These are phyloP conservation scores for Spathaspora passalidarum DNA, from an alignment of 805 yeast species.

Conservation along the genomic window DNA sequence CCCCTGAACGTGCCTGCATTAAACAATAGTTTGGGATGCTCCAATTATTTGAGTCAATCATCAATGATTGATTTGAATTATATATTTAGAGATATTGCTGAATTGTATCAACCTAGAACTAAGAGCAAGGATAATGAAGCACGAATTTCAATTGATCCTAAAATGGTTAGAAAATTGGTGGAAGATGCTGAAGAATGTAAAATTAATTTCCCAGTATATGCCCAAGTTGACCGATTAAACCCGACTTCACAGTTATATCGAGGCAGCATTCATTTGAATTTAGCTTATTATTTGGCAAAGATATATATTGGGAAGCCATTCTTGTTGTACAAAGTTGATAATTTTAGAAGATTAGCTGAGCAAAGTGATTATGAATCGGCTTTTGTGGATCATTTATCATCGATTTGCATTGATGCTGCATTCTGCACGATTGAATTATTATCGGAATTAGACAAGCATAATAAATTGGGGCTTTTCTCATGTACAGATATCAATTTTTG, in stretches of 20 bases:
- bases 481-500: constrained; percentile 15
- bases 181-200: constrained; percentile 9
- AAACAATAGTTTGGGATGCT: constrained; percentile 9
- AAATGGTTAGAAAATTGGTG: constrained; percentile 7
- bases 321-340: constrained; percentile 14
- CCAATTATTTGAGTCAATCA: constrained; percentile 10
- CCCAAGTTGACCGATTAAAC: constrained; percentile 6
- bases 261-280: constrained; percentile 12
- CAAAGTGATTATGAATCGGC: constrained; percentile 9
- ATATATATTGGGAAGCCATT: constrained; percentile 17
- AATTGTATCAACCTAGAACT: constrained; percentile 6
- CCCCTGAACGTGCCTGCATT: constrained; percentile 10
- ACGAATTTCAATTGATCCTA: constrained; percentile 8
- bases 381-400: constrained; percentile 13
- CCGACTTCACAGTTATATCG: constrained; percentile 8
- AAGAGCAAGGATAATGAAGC: constrained; percentile 3
- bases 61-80: constrained; percentile 10
- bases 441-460: constrained; percentile 11
- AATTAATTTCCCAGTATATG: constrained; percentile 8
- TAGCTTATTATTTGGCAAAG: constrained; percentile 13
- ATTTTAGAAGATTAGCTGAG: constrained; percentile 4
- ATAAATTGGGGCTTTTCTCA: constrained; percentile 14
- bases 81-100: constrained; percentile 13
- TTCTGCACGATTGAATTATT: constrained; percentile 13
- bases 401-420: constrained; percentile 15